A percentile compares a stretch with the other conserved stretches of the same genome.
Conservation (phyloP, 2,329 filamentous ascomycete species). For the Pleoardoris graminearum region DNA sequence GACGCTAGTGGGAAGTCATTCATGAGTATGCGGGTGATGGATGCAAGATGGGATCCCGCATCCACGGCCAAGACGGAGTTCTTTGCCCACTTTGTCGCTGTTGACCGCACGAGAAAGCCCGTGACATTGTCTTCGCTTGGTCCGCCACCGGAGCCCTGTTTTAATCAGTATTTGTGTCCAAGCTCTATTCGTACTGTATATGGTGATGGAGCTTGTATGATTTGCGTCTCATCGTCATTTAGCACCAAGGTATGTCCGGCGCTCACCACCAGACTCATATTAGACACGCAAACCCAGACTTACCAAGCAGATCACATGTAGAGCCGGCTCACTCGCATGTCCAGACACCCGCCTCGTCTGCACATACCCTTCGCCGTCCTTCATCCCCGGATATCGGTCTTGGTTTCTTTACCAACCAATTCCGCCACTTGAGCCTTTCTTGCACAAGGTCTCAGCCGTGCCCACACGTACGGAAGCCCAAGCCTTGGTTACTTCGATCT, state of each 20-base stretch:
- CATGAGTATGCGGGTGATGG: slow-evolving; percentile 79
- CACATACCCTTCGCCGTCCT: slow-evolving; percentile 43
- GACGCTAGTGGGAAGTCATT: slow-evolving; percentile 53
- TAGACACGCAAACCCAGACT: slow-evolving; percentile 19
- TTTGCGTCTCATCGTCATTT: slow-evolving; percentile 1
- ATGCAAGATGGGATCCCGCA: slow-evolving; percentile 84
- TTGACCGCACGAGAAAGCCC: slow-evolving; percentile 83
- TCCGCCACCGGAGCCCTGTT: slow-evolving; percentile 83
- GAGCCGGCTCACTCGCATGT: slow-evolving; percentile 43
- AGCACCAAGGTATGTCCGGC: not conserved
- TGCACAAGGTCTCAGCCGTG: slow-evolving; percentile 6
- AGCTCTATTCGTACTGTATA: not conserved
- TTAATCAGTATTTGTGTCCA: slow-evolving; percentile 18
- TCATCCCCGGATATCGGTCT: slow-evolving; percentile 42
- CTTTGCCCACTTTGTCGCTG: slow-evolving; percentile 75
- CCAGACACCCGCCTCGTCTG: slow-evolving; percentile 43
- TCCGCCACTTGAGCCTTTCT: not conserved
- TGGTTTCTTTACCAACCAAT: not conserved
- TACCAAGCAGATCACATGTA: slow-evolving; percentile 56
- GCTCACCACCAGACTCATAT: not conserved
- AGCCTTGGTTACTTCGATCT: not conserved
- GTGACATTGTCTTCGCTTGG: slow-evolving; percentile 89
- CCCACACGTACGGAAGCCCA: not conserved
- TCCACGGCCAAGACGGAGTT: slow-evolving; percentile 90
- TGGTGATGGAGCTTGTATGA: not conserved